Conservation (phyloP, 1,284 basidiomycete genomes). For the Trametes sp. region DNA sequence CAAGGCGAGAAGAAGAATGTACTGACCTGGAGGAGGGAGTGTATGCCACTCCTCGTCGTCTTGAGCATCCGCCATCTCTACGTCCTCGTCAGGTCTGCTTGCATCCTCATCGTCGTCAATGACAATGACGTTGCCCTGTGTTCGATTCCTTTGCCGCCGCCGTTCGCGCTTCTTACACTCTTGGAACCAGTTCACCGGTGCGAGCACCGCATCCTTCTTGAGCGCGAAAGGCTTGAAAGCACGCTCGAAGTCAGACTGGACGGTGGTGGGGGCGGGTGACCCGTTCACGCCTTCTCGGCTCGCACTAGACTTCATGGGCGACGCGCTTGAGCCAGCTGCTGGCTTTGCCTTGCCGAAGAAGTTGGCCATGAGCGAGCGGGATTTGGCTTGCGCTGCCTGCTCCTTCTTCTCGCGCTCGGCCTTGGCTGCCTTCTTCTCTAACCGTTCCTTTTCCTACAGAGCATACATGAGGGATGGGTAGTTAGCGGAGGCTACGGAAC, state of each 20-base stretch:
- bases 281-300: constrained; percentile 42
- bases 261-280: constrained; percentile 50
- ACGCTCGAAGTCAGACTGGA: constrained; percentile 70
- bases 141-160: constrained; percentile 35
- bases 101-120: constrained; percentile 50
- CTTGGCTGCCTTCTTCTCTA: constrained; percentile 70
- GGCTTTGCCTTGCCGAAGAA: constrained; percentile 74
- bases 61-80: constrained; percentile 36
- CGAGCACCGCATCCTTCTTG: constrained; percentile 75
- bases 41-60: constrained; percentile 32
- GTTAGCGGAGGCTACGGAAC: background rate
- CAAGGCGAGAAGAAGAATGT: background rate
- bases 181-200: constrained; percentile 76
- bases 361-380: constrained; percentile 75
- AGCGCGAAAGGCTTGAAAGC: constrained; percentile 80
- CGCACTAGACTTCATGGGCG: constrained; percentile 32
- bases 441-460: constrained; percentile 67
- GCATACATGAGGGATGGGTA: constrained; percentile 6
- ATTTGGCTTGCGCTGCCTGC: constrained; percentile 71
- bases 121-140: constrained; percentile 57
- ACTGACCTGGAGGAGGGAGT: constrained; percentile 50
- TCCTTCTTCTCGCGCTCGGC: constrained; percentile 73
- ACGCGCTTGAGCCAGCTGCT: constrained; percentile 34
- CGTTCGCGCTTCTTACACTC: constrained; percentile 37
- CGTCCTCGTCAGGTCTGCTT: constrained; percentile 37